Percentiles rank a stretch among this genome's conserved stretches.
Conservation (phyloP, 768 basidiomycete genomes). For the Dendrothele bispora region DNA sequence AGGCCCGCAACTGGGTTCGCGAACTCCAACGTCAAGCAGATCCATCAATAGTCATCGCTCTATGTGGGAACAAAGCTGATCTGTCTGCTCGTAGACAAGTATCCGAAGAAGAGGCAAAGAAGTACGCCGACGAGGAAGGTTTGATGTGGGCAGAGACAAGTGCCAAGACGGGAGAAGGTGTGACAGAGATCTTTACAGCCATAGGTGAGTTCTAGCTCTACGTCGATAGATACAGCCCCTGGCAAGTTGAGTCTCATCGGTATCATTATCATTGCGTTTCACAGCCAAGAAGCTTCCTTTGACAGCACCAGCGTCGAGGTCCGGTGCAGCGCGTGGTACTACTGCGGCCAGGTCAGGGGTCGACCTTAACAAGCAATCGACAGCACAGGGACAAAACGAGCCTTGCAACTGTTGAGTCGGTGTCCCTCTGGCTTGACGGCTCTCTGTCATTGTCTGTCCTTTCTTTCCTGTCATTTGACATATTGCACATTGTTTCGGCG, state of each 20-base stretch:
- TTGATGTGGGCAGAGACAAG: slow-evolving; percentile 92
- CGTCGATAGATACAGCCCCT: too few relatives aligned
- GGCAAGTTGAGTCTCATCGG: too few relatives aligned
- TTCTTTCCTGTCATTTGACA: slow-evolving; percentile 11
- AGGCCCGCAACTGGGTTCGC: slow-evolving; percentile 94
- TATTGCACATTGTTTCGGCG: slow-evolving; percentile 32
- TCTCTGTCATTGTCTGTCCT: too few relatives aligned
- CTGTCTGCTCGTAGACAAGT: slow-evolving; percentile 83
- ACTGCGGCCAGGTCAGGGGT: slow-evolving; percentile 62
- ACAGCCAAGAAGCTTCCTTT: slow-evolving; percentile 89
- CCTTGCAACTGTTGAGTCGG: slow-evolving; percentile 71
- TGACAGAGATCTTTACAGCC: slow-evolving; percentile 80
- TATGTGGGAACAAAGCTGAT: slow-evolving; percentile 96
- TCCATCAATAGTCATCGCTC: slow-evolving; percentile 92
- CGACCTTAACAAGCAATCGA: slow-evolving; percentile 75
- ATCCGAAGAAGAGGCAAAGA: slow-evolving; percentile 84
- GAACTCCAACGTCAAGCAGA: slow-evolving; percentile 98
- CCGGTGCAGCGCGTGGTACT: slow-evolving; percentile 51
- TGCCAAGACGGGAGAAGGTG: slow-evolving; percentile 87
- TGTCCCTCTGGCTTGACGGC: slow-evolving; percentile 10
- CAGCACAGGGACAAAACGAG: slow-evolving; percentile 54
- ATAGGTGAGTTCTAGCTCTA: slow-evolving; percentile 63
- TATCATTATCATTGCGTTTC: slow-evolving; percentile 7
- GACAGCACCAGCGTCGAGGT: slow-evolving; percentile 65
- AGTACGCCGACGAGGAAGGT: slow-evolving; percentile 90